Base-by-base conservation (phyloP, 495 filamentous ascomycete genomes). In the Astrothelium macrocarpum region DNA sequence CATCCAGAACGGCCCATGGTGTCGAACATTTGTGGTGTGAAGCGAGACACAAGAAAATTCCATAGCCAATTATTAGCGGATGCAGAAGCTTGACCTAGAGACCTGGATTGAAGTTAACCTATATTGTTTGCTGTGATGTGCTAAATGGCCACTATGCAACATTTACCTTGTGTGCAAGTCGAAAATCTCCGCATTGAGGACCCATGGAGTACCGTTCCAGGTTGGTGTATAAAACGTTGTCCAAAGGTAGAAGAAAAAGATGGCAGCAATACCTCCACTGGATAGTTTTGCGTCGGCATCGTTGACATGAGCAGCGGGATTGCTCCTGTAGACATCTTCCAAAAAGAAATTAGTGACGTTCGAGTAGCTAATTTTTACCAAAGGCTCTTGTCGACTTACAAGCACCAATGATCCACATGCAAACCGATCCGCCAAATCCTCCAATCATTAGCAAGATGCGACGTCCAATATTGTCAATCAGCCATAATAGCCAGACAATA, bases 241-340 rank as follows among this genome's bases (percentile, higher is more conserved):
- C 85, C 87, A 90, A 16, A 90, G 79, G 68, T 90, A 90, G 76
- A 90, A 89, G 80, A 90, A 88, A 78, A 88, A 87, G 56, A 90
- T 83, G 39, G 87, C 87, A 0, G 83, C 82, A 61, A 87, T 86
- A 49, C 86, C 86, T 56, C 80, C 85, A 7, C 80, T 71, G 4
- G 76, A 74, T 60, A 88, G 73, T 2, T 71, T 61, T 4, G 64
- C 64, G 58, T 65, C 67, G 25, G 65, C 78, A 25, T 68, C 68
- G 64, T 80, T 75, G 0, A 76, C 65, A 0, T 72, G 74, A 2
- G 84, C 79, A 62, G 82, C 69, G 0, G 83, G 81, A 60, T 85
- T 74, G 66, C 69, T 68, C 61, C 75, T 71, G 66, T 75, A 77
- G 20, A 68, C 73, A 29, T 66, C 67, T 28, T 58, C 32, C n/a